These are phyloP conservation scores for Pseudonectria foliicola DNA, from an alignment of 2,329 filamentous ascomycete genomes.

Conservation along the genomic window DNA sequence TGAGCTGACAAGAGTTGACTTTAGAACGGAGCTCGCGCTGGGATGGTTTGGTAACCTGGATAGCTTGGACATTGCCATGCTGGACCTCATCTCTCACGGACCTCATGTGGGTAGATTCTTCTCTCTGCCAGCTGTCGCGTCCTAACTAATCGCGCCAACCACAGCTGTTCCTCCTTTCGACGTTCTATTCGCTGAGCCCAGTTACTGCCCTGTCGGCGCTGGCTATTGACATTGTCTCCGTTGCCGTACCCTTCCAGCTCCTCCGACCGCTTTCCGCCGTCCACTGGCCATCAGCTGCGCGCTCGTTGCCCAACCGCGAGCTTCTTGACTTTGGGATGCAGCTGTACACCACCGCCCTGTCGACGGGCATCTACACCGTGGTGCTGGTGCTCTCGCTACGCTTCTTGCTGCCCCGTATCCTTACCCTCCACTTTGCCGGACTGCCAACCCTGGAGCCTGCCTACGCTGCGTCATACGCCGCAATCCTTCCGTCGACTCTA, in stretches of 20 bases:
- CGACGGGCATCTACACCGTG: slow-evolving; percentile 68
- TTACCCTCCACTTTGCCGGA: slow-evolving; percentile 70
- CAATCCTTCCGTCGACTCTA: slow-evolving; percentile 52
- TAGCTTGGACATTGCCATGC: slow-evolving; percentile 58
- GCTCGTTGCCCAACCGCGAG: slow-evolving; percentile 50
- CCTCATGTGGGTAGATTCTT: slow-evolving; percentile 51
- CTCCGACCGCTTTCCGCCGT: slow-evolving; percentile 60
- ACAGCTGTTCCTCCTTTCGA: slow-evolving; percentile 64
- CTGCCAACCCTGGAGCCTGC: slow-evolving; percentile 63
- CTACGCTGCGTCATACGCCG: slow-evolving; percentile 54
- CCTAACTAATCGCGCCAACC: slow-evolving; percentile 1
- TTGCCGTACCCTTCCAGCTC: slow-evolving; percentile 66
- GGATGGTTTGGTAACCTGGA: slow-evolving; percentile 72
- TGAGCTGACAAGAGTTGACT: slow-evolving; percentile 4
- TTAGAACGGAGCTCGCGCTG: slow-evolving; percentile 60
- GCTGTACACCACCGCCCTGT: slow-evolving; percentile 58
- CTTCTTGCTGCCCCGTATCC: slow-evolving; percentile 61
- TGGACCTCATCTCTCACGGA: slow-evolving; percentile 64
- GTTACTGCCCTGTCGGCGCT: slow-evolving; percentile 55
- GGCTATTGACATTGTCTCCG: slow-evolving; percentile 60
- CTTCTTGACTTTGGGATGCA: slow-evolving; percentile 60
- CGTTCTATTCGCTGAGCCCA: slow-evolving; percentile 67
- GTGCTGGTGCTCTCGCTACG: slow-evolving; percentile 61
- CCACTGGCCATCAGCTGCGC: slow-evolving; percentile 46
- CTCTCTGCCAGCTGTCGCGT: neutral